Base-by-base conservation (phyloP, 2,329 filamentous ascomycete species). In the Ophiosphaerella narmari region DNA sequence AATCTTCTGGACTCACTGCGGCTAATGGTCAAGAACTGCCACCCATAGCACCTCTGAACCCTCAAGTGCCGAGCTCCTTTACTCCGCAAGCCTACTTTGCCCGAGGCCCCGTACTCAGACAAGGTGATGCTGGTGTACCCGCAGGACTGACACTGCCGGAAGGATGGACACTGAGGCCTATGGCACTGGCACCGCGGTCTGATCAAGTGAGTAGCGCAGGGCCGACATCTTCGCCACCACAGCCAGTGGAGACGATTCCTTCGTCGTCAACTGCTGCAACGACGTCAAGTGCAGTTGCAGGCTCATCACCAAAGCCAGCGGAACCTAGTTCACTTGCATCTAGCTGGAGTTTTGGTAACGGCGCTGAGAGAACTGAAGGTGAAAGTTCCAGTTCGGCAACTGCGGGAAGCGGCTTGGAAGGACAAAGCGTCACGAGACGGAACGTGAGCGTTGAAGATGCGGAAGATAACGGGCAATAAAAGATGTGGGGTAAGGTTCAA, bases 341-440 rank as follows among this genome's bases (percentile, higher is more conserved):
- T 16, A 72, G 70, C 39, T 72, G 69, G 70, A 70, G 66, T 45
- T 73, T 73, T 50, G 67, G 62, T 8, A 68, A 70, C 34, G 48
- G 61, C 18, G 56, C 50, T 11, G 63, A 62, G 43, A 55, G 55
- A 33, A 65, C 52, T 16, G 67, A 70, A 38, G 56, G 56, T 18
- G 62, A 66, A 39, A 62, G 57, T 3, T 68, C 65, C 13, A 66
- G 64, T 46, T 68, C 70, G 39, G 65, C 62, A 14, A 62, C 67
- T 16, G 67, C 59, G 34, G 54, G 51, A 33, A 62, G 57, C 39
- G 66, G 54, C 36, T 45, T 65, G 7, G 63, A 65, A 36, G 58
- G 50, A 6, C 58, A 63, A 45, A 52, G 48, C 13, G 43, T 58
- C 11, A 65, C 60, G 11, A 66, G 55, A 46, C 58, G 65, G 42